A percentile compares a stretch with the other conserved stretches of the same genome.
Evolutionary conservation across 164 flowering plant genomes (phyloP).

Genomic region (Buxus sempervirens): DNA sequence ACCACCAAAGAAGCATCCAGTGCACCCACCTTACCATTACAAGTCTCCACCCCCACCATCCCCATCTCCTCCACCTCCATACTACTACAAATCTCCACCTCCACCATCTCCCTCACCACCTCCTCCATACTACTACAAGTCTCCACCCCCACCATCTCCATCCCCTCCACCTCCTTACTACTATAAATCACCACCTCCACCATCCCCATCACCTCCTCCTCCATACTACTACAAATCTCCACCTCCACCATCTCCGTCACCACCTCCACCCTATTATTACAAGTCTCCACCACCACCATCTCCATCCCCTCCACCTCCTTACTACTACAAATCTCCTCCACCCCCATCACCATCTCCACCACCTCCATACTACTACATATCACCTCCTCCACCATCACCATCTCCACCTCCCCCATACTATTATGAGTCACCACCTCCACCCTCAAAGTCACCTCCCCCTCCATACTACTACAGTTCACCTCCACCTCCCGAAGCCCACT

Average conservation of each 20-base stretch:
- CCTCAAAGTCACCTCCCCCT: slow-evolving; percentile 7
- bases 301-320: neutral
- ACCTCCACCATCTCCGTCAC: slow-evolving; percentile 18
- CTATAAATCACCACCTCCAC: neutral
- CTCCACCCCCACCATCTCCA: neutral
- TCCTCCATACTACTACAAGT: neutral
- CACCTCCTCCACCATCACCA: slow-evolving; percentile 13
- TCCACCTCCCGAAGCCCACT: slow-evolving; percentile 14
- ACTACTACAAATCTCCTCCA: slow-evolving; percentile 8
- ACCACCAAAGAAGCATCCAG: too few relatives aligned
- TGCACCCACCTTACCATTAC: too few relatives aligned
- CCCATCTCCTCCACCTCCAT: too few relatives aligned
- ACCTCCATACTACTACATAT: slow-evolving; percentile 9
- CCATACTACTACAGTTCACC: slow-evolving; percentile 9
- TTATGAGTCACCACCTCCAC: slow-evolving; percentile 15
- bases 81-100: neutral
- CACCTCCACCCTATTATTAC: neutral
- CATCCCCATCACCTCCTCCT: neutral
- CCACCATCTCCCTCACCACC: neutral
- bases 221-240: slow-evolving; percentile 3
- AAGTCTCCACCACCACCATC: slow-evolving; percentile 1
- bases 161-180: neutral
- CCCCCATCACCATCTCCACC: slow-evolving; percentile 9
- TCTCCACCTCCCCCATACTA: slow-evolving; percentile 13
- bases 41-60: neutral